A percentile compares a stretch with the other conserved stretches of the same genome.
These are phyloP conservation scores for Lithohypha guttulata DNA, from an alignment of 2,329 filamentous ascomycete genomes.

Conservation along the genomic window DNA sequence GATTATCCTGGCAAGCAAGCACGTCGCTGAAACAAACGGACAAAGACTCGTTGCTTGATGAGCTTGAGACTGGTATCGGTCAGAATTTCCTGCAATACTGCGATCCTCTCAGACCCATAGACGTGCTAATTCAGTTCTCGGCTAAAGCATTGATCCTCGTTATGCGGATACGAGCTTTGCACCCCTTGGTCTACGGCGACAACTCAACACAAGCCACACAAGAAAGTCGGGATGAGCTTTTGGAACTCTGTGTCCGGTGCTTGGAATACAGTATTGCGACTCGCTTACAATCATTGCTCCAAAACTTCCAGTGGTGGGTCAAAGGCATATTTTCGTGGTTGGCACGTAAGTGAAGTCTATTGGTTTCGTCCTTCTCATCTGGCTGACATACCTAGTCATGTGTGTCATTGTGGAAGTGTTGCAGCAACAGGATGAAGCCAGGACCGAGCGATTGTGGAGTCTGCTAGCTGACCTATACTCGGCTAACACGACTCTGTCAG, in stretches of 20 bases:
- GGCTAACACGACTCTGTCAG: slow-evolving; percentile 5
- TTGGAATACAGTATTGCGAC: slow-evolving; percentile 11
- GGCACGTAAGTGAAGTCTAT: slow-evolving; percentile 11
- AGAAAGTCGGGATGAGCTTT: slow-evolving; percentile 7
- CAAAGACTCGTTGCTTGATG: slow-evolving; percentile 26
- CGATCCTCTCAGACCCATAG: slow-evolving; percentile 35
- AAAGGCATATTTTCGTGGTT: slow-evolving; percentile 8
- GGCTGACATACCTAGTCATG: slow-evolving; percentile 11
- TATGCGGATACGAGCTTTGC: slow-evolving; percentile 5
- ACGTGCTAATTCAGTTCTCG: slow-evolving; percentile 30
- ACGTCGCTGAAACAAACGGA: background rate
- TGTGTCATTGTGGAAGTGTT: slow-evolving; percentile 11
- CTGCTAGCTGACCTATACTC: slow-evolving; percentile 8
- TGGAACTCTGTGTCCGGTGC: slow-evolving; percentile 8
- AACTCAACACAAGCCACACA: background rate
- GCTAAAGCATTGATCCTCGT: slow-evolving; percentile 19
- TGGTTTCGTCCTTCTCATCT: background rate
- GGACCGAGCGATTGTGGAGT: slow-evolving; percentile 10
- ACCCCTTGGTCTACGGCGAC: background rate
- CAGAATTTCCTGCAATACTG: slow-evolving; percentile 45
- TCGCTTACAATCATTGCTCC: slow-evolving; percentile 7
- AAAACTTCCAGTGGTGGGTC: slow-evolving; percentile 8
- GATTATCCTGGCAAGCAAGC: slow-evolving; percentile 5
- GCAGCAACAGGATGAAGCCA: background rate
- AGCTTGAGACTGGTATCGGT: slow-evolving; percentile 43